A percentile compares a stretch with the other conserved stretches of the same genome.
phyloP scores from a whole-genome alignment of 805 yeast genomes.

The Teunomyces barrocoloradensis region DNA sequence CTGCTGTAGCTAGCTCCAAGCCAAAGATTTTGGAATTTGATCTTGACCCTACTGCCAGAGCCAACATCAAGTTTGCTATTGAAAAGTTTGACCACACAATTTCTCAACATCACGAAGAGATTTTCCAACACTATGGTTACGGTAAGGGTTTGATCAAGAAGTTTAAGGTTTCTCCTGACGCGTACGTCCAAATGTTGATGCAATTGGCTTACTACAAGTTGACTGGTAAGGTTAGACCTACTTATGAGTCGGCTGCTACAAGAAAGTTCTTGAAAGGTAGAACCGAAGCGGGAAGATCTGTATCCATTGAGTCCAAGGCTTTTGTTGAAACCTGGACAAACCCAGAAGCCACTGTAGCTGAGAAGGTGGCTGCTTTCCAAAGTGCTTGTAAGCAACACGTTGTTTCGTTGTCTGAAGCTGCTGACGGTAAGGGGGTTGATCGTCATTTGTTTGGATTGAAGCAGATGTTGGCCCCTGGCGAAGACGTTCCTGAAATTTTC shows the following conservation, averaged over 20 bases:
- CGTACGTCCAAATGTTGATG: constrained; percentile 83
- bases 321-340: constrained; percentile 77
- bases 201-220: constrained; percentile 88
- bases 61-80: constrained; percentile 55
- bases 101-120: constrained; percentile 67
- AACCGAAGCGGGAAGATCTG: constrained; percentile 90
- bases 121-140: constrained; percentile 76
- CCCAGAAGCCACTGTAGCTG: constrained; percentile 45
- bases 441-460: constrained; percentile 90
- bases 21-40: constrained; percentile 50
- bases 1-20: constrained; percentile 14
- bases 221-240: constrained; percentile 78
- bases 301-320: constrained; percentile 63
- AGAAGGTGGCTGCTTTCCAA: constrained; percentile 66
- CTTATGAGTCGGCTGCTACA: constrained; percentile 95
- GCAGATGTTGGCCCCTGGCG: constrained; percentile 60
- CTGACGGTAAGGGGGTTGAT: constrained; percentile 86
- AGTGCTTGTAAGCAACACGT: constrained; percentile 75
- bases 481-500: constrained; percentile 65
- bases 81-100: constrained; percentile 55
- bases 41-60: constrained; percentile 49
- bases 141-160: constrained; percentile 85
- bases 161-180: constrained; percentile 89
- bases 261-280: constrained; percentile 86
- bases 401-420: constrained; percentile 68